phyloP scores from a whole-genome alignment of 2,329 filamentous ascomycete genomes.

The Fusarium sp. region DNA sequence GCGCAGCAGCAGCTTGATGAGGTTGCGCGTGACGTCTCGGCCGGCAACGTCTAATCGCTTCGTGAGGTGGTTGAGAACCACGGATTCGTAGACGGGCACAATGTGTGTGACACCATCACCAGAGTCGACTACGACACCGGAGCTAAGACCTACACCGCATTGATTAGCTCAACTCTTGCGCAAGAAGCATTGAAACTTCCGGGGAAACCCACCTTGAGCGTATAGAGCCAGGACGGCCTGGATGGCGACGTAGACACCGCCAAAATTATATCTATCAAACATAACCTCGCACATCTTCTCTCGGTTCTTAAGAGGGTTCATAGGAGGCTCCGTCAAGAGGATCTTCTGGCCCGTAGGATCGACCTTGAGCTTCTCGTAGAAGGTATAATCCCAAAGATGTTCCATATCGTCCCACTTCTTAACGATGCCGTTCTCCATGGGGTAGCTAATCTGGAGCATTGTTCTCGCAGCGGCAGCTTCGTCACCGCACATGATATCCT shows the following conservation, averaged over 20 bases:
- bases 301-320: slow-evolving; percentile 96
- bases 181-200: background rate
- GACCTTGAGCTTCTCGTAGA: slow-evolving; percentile 95
- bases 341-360: slow-evolving; percentile 95
- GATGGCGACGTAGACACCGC: slow-evolving; percentile 97
- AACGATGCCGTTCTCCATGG: slow-evolving; percentile 99
- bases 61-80: slow-evolving; percentile 96
- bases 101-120: slow-evolving; percentile 99
- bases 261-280: slow-evolving; percentile 97
- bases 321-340: slow-evolving; percentile 93
- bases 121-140: slow-evolving; percentile 97
- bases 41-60: slow-evolving; percentile 94
- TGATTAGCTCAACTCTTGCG: background rate
- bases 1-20: slow-evolving; percentile 92
- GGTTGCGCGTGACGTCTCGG: slow-evolving; percentile 96
- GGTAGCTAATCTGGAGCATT: slow-evolving; percentile 98
- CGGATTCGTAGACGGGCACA: slow-evolving; percentile 97
- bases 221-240: slow-evolving; percentile 96
- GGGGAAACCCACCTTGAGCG: slow-evolving; percentile 77
- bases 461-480: slow-evolving; percentile 94
- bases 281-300: slow-evolving; percentile 99
- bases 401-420: slow-evolving; percentile 99
- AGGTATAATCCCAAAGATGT: slow-evolving; percentile 99
- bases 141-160: slow-evolving; percentile 73
- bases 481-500: slow-evolving; percentile 99